Base-by-base conservation (phyloP, 805 yeast species). In the Naumovozyma baii region DNA sequence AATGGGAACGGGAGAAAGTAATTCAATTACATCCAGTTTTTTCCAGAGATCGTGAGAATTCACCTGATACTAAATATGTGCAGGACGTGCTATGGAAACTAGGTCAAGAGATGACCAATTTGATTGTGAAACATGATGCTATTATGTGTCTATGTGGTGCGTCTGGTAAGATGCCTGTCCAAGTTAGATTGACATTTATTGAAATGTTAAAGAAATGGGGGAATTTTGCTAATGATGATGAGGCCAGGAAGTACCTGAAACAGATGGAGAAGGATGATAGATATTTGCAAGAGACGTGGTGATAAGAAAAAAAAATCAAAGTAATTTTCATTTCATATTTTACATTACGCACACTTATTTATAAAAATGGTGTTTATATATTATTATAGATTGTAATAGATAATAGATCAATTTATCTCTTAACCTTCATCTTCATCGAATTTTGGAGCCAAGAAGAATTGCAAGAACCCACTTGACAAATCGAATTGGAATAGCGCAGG, bases 401-500 rank as follows among this genome's bases (percentile, higher is more conserved):
- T n/a, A n/a, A n/a, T n/a, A n/a, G n/a, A n/a, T n/a, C n/a, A n/a
- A n/a, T n/a, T n/a, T n/a, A n/a, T n/a, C n/a, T n/a, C n/a, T 22
- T 22, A 22, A 22, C 9, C 26, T 49, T 83, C 92, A 48, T 84
- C 95, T 48, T 88, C 97, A 49, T 83, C 95, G 61, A 92, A 86
- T 73, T 92, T 90, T 44, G 98, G 98, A 52, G 98, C 98, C 63
- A 92, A 74, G 75, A 84, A 92, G 76, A 83, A 92, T 62, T 95
- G 81, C 62, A 92, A 71, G 66, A 85, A 84, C 39, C 98, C 98
- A 63, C 90, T 83, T 26, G 57, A 50, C 59, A 92, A 71, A 64
- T 81, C 82, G 68, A 81, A 92, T 68, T 90, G 96, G 58, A 92
- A 86, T 62, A 87, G 69, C 32, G 96, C 95, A 26, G 98, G 98